Base-by-base conservation (phyloP, 2,329 filamentous ascomycete species). In the Hypomyces rosellus region DNA sequence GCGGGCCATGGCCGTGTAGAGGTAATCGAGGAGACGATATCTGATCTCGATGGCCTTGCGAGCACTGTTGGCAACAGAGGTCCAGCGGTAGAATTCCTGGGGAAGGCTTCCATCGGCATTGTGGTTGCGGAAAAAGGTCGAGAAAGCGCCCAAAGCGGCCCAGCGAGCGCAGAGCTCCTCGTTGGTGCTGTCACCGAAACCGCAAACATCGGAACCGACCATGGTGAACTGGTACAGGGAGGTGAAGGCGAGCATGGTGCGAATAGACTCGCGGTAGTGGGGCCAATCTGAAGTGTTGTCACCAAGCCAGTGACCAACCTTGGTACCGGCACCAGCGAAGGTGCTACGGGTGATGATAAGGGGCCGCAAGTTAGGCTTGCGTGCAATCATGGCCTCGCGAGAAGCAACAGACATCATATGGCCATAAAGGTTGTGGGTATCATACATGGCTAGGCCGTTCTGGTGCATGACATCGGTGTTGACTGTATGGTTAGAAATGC, bases 291-390 rank as follows among this genome's bases (percentile, higher is more conserved):
- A 85, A 15, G 73, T 70, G 61, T 90, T 91, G 65, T 92, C 84
- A 34, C 85, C 87, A 30, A 88, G 87, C 88, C 88, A 95, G 66
- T 93, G 88, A 1, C 87, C 88, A 1, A 87, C 84, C 71, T 79
- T 86, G 63, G 81, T 82, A 1, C 89, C 89, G 1, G 81, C 81
- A 3, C 89, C 88, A 9, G 87, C 77, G 61, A 92, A 93, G 1
- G 88, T 93, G 37, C 85, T 88, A 14, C 89, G 83, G 0, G 86
- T 87, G 60, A 95, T 89, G 62, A 95, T 86, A 68, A 95, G 88
- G 1, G 89, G 89, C 0, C 89, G 82, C 64, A 87, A 86, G 13
- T 70, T 74, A 0, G 85, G 81, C 53, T 81, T 80, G 15, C 88
- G 73, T 2, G 73, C 65, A 3, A 84, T 70, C 33, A 93, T 78